Conservation (phyloP, 1,139 yeast species). For the Yamadazyma triangularis region DNA sequence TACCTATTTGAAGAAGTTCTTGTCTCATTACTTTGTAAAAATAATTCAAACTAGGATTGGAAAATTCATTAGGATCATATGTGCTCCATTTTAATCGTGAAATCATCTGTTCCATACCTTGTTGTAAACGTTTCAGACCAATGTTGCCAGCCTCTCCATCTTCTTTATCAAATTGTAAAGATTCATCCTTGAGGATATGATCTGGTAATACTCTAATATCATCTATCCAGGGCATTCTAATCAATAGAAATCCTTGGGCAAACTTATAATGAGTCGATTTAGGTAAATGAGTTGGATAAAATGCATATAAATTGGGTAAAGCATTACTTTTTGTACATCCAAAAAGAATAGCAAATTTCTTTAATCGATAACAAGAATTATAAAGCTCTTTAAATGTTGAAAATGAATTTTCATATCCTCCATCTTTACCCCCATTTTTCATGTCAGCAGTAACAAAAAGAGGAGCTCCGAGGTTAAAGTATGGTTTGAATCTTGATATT, state of each 20-base stretch:
- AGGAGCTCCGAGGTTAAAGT: conserved; percentile 52
- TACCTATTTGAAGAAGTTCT: conserved; percentile 53
- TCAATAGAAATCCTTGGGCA: conserved; percentile 50
- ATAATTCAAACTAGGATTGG: conserved; percentile 66
- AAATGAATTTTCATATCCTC: conserved; percentile 55
- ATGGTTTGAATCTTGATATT: conserved; percentile 38
- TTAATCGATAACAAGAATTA: conserved; percentile 48
- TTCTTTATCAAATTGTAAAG: conserved; percentile 7
- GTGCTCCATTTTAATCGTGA: conserved; percentile 15
- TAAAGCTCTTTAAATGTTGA: conserved; percentile 67
- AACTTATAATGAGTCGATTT: conserved; percentile 12
- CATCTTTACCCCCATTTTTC: conserved; percentile 25
- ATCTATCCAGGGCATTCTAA: conserved; percentile 60
- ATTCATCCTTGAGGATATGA: conserved; percentile 12
- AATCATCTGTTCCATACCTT: conserved; percentile 13
- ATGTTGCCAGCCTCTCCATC: conserved; percentile 1
- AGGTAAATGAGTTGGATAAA: conserved; percentile 49
- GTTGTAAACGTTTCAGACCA: conserved; percentile 4
- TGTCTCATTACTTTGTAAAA: conserved; percentile 64
- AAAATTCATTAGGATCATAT: conserved; percentile 56
- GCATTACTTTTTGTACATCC: conserved; percentile 57
- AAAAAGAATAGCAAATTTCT: conserved; percentile 66
- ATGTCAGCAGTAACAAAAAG: conserved; percentile 51
- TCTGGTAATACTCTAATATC: conserved; percentile 52
- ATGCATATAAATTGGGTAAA: conserved; percentile 54